Evolutionary conservation across 768 basidiomycete genomes (phyloP).

Genomic region (Cystobasidium tubakii): DNA sequence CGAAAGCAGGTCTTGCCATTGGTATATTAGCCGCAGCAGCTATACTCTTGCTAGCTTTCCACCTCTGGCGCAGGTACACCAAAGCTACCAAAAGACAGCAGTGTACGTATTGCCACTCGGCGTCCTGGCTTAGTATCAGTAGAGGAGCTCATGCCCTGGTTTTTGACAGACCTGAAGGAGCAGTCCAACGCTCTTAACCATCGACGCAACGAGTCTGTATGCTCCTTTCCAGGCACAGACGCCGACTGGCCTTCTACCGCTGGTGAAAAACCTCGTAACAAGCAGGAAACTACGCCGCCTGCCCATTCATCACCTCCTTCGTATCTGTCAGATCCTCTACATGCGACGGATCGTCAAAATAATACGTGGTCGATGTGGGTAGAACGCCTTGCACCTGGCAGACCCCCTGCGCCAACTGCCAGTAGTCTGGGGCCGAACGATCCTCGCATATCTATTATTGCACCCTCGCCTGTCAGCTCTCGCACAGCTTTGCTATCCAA

Average conservation of each 20-base stretch:
- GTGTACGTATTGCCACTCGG: not conserved
- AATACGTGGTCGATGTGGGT: not conserved
- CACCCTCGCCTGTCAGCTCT: constrained; percentile 5
- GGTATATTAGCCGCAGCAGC: not conserved
- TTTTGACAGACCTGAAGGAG: not conserved
- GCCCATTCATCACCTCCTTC: not conserved
- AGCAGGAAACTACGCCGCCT: not conserved
- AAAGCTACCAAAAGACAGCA: not conserved
- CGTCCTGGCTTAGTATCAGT: too few relatives aligned
- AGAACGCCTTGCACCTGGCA: not conserved
- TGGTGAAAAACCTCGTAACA: not conserved
- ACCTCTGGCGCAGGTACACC: not conserved
- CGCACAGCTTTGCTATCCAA: not conserved
- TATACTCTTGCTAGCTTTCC: not conserved
- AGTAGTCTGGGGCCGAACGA: not conserved
- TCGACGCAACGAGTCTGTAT: not conserved
- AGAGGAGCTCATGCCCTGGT: not conserved
- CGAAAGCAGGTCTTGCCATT: not conserved
- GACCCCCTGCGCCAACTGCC: not conserved
- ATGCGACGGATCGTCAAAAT: not conserved
- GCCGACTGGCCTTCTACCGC: not conserved
- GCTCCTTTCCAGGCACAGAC: not conserved
- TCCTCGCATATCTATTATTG: not conserved
- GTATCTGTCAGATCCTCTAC: not conserved
- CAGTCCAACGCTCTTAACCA: not conserved